phyloP scores from a whole-genome alignment of 208 protist species.

The Wallacemonas sp. region DNA sequence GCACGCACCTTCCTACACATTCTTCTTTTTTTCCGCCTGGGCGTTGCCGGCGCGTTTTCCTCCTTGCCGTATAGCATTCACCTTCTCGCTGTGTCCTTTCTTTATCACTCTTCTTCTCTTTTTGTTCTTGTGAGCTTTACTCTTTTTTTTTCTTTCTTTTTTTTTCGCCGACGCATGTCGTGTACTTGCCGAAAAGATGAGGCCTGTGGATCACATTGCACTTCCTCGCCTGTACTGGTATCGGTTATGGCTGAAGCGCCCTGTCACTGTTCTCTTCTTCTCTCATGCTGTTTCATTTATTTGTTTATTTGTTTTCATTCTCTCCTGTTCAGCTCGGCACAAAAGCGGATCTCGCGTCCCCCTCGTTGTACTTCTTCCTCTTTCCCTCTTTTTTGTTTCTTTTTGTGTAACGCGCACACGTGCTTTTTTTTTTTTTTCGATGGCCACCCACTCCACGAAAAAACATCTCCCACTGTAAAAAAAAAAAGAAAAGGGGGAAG shows the following conservation, averaged over 20 bases:
- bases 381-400: background rate
- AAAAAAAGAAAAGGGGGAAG: too few species aligned
- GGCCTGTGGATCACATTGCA: conserved; percentile 30
- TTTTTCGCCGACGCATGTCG: background rate
- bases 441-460: too few species aligned
- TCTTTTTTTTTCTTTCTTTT: conserved; percentile 11
- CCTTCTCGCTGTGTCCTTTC: too few species aligned
- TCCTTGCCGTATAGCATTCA: too few species aligned
- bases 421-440: conserved; percentile 4
- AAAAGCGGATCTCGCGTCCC: too few species aligned
- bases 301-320: background rate
- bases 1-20: too few species aligned
- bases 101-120: conserved; percentile 1
- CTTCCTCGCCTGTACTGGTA: conserved; percentile 15
- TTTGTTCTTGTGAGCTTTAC: background rate
- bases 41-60: too few species aligned
- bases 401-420: background rate
- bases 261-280: background rate
- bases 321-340: too few species aligned
- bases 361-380: too few species aligned
- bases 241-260: background rate
- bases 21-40: background rate
- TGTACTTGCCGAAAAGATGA: background rate
- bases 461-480: too few species aligned
- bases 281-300: conserved; percentile 8